Base-by-base conservation (phyloP, 306 rosid genomes). In the Astragalus glycyphyllos region DNA sequence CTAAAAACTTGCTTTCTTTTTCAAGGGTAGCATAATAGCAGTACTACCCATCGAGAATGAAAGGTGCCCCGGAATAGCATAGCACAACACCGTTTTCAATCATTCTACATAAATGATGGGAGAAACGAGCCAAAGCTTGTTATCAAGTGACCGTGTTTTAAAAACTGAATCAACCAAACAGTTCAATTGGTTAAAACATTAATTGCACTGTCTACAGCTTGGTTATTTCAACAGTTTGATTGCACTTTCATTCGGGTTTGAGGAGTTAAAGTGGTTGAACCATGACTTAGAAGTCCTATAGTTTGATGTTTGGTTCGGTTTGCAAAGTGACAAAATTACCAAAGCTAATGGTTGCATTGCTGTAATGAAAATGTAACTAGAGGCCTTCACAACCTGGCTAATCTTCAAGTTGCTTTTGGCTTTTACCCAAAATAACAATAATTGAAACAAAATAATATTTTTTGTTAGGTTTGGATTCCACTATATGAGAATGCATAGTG, bases 11-110 rank as follows among this genome's bases (percentile, higher is more conserved):
- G 69, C 14, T 49, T 59, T 50, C 76, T 6, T 80, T 58, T 74
- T 80, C 82, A 65, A 41, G 58, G 31, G 71, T 49, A 7, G 42
- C 73, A 75, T 64, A 14, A 64, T 67, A 10, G 31, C 72, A 70
- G 64, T 35, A 64, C 62, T 83, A 72, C 50, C 55, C 41, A 69
- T 75, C 32, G 78, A 65, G 9, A 31, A 10, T 51, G 44, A 29
- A 71, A 62, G 66, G 45, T 69, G 4, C 71, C 79, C 70, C 7
- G n/a, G 44, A 45, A 40, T 53, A 37, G 74, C 61, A 56, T 56
- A 54, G 50, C 44, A 10, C 31, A 35, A 51, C 47, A 26, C 32
- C 45, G 11, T 68, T 15, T 12, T 34, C 11, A 61, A 42, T 41
- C 14, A 46, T 47, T 54, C 5, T 8, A 20, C 29, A 7, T 11